phyloP scores from a whole-genome alignment of 768 basidiomycete species.

The Hortiboletus flavorubellus region DNA sequence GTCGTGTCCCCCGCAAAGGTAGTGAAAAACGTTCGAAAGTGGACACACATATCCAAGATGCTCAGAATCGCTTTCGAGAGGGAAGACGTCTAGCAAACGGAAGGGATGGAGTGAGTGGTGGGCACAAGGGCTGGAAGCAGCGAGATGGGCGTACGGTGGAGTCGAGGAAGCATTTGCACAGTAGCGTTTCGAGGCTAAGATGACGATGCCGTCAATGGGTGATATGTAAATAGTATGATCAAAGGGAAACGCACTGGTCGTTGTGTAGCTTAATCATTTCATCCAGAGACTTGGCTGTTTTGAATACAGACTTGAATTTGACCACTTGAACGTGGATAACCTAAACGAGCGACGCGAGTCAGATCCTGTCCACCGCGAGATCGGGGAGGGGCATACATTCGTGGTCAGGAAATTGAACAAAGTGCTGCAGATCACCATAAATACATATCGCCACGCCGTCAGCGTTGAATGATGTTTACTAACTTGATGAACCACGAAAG shows the following conservation, averaged over 20 bases:
- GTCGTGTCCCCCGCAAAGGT: slow-evolving; percentile 60
- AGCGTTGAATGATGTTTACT: slow-evolving; percentile 26
- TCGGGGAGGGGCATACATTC: slow-evolving; percentile 45
- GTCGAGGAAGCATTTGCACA: slow-evolving; percentile 61
- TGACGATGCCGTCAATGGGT: slow-evolving; percentile 1
- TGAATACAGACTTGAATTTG: slow-evolving; percentile 56
- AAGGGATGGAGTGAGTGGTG: not conserved
- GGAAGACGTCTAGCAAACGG: slow-evolving; percentile 51
- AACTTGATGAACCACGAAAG: slow-evolving; percentile 86
- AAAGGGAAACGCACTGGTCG: slow-evolving; percentile 52
- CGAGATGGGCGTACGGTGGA: slow-evolving; percentile 43
- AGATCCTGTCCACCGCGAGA: not conserved
- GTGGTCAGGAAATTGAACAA: slow-evolving; percentile 70
- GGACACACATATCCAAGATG: slow-evolving; percentile 69
- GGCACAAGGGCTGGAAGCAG: not conserved
- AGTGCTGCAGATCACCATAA: slow-evolving; percentile 39
- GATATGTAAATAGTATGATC: not conserved
- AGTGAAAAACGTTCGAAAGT: slow-evolving; percentile 63
- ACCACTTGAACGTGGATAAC: slow-evolving; percentile 64
- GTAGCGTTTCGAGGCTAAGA: slow-evolving; percentile 55
- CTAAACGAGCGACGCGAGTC: slow-evolving; percentile 33
- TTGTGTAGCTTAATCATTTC: slow-evolving; percentile 71
- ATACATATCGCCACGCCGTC: not conserved
- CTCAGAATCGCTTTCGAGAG: slow-evolving; percentile 64
- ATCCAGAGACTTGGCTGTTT: slow-evolving; percentile 60